Percentiles rank a stretch among this genome's conserved stretches.
These are phyloP conservation scores for Trichophaea hybrida DNA, from an alignment of 2,329 filamentous ascomycete species.

Conservation along the genomic window DNA sequence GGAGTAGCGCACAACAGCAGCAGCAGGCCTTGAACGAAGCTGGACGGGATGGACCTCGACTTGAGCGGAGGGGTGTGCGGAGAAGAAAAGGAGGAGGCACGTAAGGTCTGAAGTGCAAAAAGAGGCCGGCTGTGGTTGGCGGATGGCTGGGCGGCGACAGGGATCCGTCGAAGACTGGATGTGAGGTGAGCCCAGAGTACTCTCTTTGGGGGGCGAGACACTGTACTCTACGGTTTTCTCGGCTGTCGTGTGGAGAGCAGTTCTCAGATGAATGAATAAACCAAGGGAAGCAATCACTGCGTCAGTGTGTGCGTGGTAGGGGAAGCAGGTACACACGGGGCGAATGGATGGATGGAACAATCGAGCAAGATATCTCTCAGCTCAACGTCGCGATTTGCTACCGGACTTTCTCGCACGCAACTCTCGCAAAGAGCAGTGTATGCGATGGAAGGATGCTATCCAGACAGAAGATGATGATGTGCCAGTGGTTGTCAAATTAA, in stretches of 20 bases:
- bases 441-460: background rate
- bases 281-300: background rate
- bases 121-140: background rate
- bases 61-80: slow-evolving; percentile 12
- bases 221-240: too few species aligned
- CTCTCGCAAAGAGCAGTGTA: background rate
- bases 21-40: slow-evolving; percentile 19
- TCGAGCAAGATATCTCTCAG: background rate
- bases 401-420: background rate
- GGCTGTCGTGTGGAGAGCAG: too few species aligned
- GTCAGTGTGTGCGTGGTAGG: background rate
- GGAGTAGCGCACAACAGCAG: slow-evolving; percentile 19
- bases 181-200: too few species aligned
- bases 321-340: background rate
- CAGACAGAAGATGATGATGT: background rate
- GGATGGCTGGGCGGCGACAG: slow-evolving; percentile 2
- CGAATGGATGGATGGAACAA: background rate
- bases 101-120: slow-evolving; percentile 9
- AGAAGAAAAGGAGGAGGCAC: slow-evolving; percentile 21
- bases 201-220: too few species aligned
- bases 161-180: background rate
- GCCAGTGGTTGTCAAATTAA: background rate
- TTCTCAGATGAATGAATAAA: background rate
- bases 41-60: slow-evolving; percentile 17
- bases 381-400: background rate